Conservation (phyloP, 768 basidiomycete genomes). For the Leccinum truebloodii region DNA sequence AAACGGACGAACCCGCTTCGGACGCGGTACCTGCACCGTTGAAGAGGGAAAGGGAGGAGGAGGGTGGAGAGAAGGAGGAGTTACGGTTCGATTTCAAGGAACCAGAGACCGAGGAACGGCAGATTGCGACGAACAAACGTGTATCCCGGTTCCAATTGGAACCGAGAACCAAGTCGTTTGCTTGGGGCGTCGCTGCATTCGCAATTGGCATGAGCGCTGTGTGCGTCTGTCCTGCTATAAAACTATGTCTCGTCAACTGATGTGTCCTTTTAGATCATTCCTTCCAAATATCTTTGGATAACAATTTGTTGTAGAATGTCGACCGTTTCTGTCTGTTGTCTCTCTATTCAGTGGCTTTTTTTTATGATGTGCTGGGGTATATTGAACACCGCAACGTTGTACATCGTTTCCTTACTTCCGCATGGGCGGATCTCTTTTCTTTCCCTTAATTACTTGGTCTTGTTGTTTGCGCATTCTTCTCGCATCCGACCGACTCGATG, state of each 20-base stretch:
- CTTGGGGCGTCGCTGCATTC: conserved; percentile 85
- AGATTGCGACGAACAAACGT: conserved; percentile 64
- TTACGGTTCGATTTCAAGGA: conserved; percentile 69
- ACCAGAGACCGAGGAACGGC: conserved; percentile 58
- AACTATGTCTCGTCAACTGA: neutral
- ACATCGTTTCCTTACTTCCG: conserved; percentile 12
- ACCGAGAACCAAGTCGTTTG: conserved; percentile 71
- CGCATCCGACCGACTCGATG: neutral
- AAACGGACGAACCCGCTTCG: conserved; percentile 18
- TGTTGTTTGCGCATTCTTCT: neutral
- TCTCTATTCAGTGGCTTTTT: conserved; percentile 11
- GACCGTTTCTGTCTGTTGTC: conserved; percentile 14
- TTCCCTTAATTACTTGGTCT: neutral
- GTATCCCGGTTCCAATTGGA: conserved; percentile 55
- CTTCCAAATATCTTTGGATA: conserved; percentile 62
- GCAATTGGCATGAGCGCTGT: conserved; percentile 79
- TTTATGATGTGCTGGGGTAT: conserved; percentile 20
- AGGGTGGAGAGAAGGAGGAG: conserved; percentile 43
- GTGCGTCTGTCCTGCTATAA: conserved; percentile 46
- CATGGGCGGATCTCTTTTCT: conserved; percentile 19
- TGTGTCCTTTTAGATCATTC: conserved; percentile 42
- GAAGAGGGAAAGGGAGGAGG: conserved; percentile 53
- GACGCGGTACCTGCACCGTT: conserved; percentile 30
- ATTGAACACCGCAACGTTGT: conserved; percentile 19
- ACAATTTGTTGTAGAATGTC: conserved; percentile 10